phyloP scores from a whole-genome alignment of 2,329 filamentous ascomycete species.

The Hypoxylon sp. region DNA sequence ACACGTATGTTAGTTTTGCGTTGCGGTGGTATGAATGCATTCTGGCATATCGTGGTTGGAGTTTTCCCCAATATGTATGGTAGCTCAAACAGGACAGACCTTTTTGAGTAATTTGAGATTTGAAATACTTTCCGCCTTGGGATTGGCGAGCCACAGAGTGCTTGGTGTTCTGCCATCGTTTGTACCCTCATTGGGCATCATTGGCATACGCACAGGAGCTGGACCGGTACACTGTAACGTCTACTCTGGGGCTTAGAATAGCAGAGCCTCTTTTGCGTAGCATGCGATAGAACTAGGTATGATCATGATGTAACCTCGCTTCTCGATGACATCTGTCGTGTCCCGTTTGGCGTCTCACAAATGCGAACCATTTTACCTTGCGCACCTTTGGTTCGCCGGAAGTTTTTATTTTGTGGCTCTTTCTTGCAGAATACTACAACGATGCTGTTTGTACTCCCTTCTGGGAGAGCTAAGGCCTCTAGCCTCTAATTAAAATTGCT shows the following conservation, averaged over 20 bases:
- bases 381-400: not conserved
- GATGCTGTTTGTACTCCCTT: not conserved
- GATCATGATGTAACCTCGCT: slow-evolving; percentile 16
- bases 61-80: not conserved
- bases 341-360: slow-evolving; percentile 26
- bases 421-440: slow-evolving; percentile 1
- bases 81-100: not conserved
- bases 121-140: slow-evolving; percentile 7
- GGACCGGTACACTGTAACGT: not conserved
- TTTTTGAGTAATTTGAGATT: not conserved
- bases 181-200: slow-evolving; percentile 9
- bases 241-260: not conserved
- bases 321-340: slow-evolving; percentile 39
- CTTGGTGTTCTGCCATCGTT: not conserved
- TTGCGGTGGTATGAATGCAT: not conserved
- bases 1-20: slow-evolving; percentile 22
- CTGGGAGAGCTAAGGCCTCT: not conserved
- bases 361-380: slow-evolving; percentile 9
- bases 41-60: not conserved
- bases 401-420: not conserved
- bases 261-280: slow-evolving; percentile 21
- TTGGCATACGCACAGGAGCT: not conserved
- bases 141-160: not conserved
- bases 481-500: not conserved
- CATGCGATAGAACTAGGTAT: not conserved